Base-by-base conservation (phyloP, 768 basidiomycete genomes). In the Leccinum fibrillosum region DNA sequence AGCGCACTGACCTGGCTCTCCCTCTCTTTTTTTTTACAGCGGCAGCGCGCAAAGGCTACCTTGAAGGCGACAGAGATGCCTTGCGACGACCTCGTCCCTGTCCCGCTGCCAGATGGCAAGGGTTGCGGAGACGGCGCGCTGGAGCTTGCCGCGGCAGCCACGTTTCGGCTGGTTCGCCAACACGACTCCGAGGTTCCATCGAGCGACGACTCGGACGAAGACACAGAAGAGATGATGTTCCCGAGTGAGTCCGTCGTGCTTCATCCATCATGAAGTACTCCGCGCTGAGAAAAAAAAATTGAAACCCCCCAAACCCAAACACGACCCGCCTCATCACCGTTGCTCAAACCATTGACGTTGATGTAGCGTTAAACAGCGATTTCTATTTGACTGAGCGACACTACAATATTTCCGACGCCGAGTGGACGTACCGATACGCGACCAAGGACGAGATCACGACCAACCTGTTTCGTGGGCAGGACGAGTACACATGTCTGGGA, bases 381-480 rank as follows among this genome's bases (percentile, higher is more conserved):
- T 71, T 62, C 49, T 74, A 69, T 30, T 19, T 30, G 42, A 39
- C 37, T 17, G 35, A 66, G 17, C 57, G 32, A 30, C 11, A 17
- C 2, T 5, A 42, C 23, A 25, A 59, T 34, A 11, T 11, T 47
- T 55, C 62, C 21, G 48, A 59, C 19, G 42, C 19, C 8, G 61
- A 57, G 25, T 72, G 72, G 72, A 50, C 37, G 34, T 72, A 72
- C 57, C 71, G 71, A 54, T 74, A 74, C 35, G 62, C 71, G 32
- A 73, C 71, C 30, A 52, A 64, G 15, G 59, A 72, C n/a, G 71
- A 72, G 53, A 66, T 74, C 4, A 59, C 51, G 11, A 63, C 61
- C 53, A 72, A 72, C 59, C 48, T 61, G 45, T 71, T 69, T 54
- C 60, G 21, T 4, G 65, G 61, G 9, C 64, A 63, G 51, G 57